A percentile compares a stretch with the other conserved stretches of the same genome.
phyloP scores from a whole-genome alignment of 2,329 filamentous ascomycete species.

The Penicillium janthinellum region DNA sequence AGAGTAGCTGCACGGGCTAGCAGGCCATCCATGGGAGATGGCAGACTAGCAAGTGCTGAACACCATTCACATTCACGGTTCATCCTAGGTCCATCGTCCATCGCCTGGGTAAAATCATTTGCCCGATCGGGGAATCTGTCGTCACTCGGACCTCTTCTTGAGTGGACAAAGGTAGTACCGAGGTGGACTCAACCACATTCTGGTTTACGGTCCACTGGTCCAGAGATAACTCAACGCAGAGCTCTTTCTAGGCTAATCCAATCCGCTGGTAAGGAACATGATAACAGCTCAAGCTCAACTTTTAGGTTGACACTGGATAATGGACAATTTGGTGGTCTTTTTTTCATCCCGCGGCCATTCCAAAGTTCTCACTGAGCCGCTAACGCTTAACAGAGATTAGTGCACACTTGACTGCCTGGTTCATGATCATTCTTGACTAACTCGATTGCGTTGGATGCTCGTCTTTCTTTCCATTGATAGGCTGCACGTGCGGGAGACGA shows the following conservation, averaged over 20 bases:
- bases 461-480: not conserved
- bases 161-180: conserved; percentile 2
- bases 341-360: not conserved
- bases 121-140: not conserved
- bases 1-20: conserved; percentile 2
- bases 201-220: not conserved
- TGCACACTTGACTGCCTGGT: not conserved
- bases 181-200: conserved; percentile 4
- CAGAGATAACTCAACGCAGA: not conserved
- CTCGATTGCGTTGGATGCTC: not conserved
- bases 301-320: not conserved
- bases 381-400: not conserved
- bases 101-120: not conserved
- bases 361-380: not conserved
- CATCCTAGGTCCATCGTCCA: not conserved
- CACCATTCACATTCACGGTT: not conserved
- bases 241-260: not conserved
- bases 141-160: not conserved
- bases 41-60: not conserved
- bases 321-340: not conserved
- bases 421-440: not conserved
- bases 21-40: conserved; percentile 8
- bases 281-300: not conserved
- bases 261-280: not conserved
- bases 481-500: not conserved